Evolutionary conservation across 1,139 yeast genomes (phyloP).

Genomic region (Suhomyces coccinellae): DNA sequence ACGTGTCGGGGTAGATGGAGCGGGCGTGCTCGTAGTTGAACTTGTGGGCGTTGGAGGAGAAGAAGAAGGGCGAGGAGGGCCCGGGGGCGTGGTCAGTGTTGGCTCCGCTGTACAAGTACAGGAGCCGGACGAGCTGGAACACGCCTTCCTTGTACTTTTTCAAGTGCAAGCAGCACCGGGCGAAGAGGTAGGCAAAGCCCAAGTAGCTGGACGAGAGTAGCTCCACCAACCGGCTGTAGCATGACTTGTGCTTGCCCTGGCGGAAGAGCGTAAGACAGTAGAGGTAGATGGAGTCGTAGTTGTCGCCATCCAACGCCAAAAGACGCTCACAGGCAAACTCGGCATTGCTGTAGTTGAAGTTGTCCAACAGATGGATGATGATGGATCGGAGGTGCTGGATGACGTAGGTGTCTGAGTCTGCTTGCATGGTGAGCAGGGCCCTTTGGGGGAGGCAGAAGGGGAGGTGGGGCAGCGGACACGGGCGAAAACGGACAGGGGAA

Average conservation of each 20-base stretch:
- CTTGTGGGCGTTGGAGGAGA: constrained; percentile 26
- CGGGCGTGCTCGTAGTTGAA: constrained; percentile 38
- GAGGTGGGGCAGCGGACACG: background rate
- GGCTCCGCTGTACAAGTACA: constrained; percentile 39
- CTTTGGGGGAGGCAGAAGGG: too few relatives aligned
- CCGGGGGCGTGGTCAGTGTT: constrained; percentile 10
- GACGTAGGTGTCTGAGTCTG: constrained; percentile 16
- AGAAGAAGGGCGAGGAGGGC: constrained; percentile 16
- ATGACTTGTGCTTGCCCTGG: constrained; percentile 58
- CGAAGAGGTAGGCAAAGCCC: constrained; percentile 74
- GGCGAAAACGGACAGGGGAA: background rate
- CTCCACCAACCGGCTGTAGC: constrained; percentile 49
- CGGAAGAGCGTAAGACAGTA: constrained; percentile 63
- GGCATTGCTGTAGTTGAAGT: constrained; percentile 68
- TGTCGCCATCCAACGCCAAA: constrained; percentile 52
- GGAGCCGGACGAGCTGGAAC: constrained; percentile 45
- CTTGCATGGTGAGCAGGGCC: constrained; percentile 4
- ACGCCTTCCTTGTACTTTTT: constrained; percentile 65
- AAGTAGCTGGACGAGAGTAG: constrained; percentile 44
- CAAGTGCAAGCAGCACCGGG: constrained; percentile 60
- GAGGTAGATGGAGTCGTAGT: constrained; percentile 59
- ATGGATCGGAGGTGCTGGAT: constrained; percentile 53
- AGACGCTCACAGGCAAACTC: constrained; percentile 80
- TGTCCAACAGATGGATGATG: constrained; percentile 70
- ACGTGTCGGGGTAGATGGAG: constrained; percentile 57